A percentile compares a stretch with the other conserved stretches of the same genome.
Conservation (phyloP, 257 asterid genomes). For the Prunella vulgaris region DNA sequence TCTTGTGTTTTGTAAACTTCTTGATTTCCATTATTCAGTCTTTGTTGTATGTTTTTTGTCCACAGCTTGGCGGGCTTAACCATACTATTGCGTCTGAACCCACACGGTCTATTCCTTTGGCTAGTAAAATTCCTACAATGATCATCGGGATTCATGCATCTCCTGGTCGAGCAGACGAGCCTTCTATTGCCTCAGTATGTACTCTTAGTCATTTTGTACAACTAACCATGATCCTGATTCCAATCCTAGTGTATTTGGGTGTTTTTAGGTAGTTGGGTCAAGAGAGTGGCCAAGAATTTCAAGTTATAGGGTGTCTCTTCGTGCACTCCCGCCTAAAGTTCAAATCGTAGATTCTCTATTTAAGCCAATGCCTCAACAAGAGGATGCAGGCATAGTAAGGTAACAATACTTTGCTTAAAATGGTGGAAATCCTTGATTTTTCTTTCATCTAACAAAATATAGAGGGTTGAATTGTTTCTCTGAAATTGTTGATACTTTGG, state of each 20-base stretch:
- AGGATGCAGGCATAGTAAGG: constrained; percentile 47
- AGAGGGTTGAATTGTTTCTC: not conserved
- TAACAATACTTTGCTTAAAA: not conserved
- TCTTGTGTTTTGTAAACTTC: not conserved
- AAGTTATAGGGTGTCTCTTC: constrained; percentile 37
- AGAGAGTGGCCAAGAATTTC: constrained; percentile 55
- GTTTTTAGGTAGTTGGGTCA: constrained; percentile 48
- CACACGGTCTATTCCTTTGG: constrained; percentile 28
- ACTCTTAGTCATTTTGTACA: not conserved
- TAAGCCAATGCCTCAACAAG: constrained; percentile 32
- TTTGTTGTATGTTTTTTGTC: not conserved
- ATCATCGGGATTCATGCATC: constrained; percentile 39
- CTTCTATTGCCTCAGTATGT: constrained; percentile 54
- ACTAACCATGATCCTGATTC: not conserved
- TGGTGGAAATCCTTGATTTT: not conserved
- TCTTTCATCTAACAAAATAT: not conserved
- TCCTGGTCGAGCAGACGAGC: constrained; percentile 27
- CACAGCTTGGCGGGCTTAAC: constrained; percentile 47
- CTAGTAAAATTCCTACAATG: constrained; percentile 43
- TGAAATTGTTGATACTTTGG: not conserved
- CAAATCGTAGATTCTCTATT: constrained; percentile 41
- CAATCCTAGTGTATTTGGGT: not conserved
- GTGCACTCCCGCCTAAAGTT: constrained; percentile 33
- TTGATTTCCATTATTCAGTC: not conserved
- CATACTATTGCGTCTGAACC: constrained; percentile 30